Base-by-base conservation (phyloP, 1,284 basidiomycete species). In the Sanghuangporus weigelae region DNA sequence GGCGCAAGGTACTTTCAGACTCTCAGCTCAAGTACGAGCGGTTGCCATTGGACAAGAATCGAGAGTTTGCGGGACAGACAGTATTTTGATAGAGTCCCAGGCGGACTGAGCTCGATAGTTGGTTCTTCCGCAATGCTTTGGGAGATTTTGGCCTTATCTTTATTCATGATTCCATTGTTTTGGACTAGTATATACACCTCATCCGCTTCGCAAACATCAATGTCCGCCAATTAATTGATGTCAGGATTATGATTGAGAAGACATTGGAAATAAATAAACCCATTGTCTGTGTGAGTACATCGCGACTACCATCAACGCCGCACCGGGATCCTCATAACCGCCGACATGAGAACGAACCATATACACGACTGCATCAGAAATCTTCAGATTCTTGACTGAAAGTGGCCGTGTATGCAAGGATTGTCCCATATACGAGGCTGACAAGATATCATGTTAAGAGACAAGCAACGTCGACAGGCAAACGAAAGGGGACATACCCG, bases 401-500 rank as follows among this genome's bases (percentile, higher is more conserved):
- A 63, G 87, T 88, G 48, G 93, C 92, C 53, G 89, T 84, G 73
- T 96, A 96, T 12, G 91, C 86, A 67, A 95, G 69, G 69, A 96
- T 97, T 10, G 97, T 99, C 4, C 91, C 93, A 73, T 99, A 99
- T 1, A 99, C 95, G 66, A 98, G 80, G 42, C 89, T 92, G 70
- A 40, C 44, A 55, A 44, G 36, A 48, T 35, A 50, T 26, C 72
- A 63, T 57, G 55, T 54, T 61, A 21, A 31, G 16, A 16, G 16
- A 2, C 16, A 16, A 46, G 10, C 21, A 62, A 53, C 31, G 48
- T 26, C 16, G 5, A 44, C 36, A 12, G 40, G 51, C n/a, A 56
- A 10, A 42, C 58, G 64, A 16, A 26, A 44, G 31, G 50, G 54
- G 53, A 81, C 83, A 68, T 73, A 92, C 89, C 84, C 87, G 75